Conservation (phyloP, 257 asterid genomes). For the Solanum rostratum region DNA sequence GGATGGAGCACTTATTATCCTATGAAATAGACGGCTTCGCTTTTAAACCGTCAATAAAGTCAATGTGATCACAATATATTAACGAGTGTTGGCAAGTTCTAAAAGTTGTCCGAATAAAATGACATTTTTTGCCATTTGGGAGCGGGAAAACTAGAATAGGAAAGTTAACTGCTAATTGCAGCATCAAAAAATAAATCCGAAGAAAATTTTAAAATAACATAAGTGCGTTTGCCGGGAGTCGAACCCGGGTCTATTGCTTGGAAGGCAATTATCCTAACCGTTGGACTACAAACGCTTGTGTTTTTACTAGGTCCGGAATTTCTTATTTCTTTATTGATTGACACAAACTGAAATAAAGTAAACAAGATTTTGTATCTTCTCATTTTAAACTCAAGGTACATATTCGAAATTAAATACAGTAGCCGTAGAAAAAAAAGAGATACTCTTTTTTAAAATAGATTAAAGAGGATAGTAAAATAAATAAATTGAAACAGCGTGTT, state of each 20-base stretch:
- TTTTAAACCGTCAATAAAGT: too few relatives aligned
- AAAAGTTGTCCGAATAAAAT: background rate
- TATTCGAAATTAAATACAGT: background rate
- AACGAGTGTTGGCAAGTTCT: too few relatives aligned
- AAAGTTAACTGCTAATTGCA: background rate
- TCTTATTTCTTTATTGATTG: too few relatives aligned
- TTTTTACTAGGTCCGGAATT: too few relatives aligned
- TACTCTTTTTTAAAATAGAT: background rate
- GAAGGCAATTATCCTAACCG: slow-evolving; percentile 98
- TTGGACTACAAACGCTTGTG: slow-evolving; percentile 61
- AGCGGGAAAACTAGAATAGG: background rate
- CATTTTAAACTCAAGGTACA: background rate
- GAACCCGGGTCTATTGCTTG: slow-evolving; percentile 99
- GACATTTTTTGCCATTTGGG: background rate
- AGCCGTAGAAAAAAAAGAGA: background rate
- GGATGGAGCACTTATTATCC: too few relatives aligned
- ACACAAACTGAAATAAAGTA: background rate
- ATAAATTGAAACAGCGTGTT: background rate
- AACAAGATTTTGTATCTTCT: background rate
- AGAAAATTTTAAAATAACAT: background rate
- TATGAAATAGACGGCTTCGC: too few relatives aligned
- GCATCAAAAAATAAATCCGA: background rate
- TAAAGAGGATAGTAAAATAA: background rate
- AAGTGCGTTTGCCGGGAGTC: slow-evolving; percentile 73
- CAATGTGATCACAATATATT: too few relatives aligned